Evolutionary conservation across 305 asterid genomes (phyloP).

Genomic region (Withania somnifera): DNA sequence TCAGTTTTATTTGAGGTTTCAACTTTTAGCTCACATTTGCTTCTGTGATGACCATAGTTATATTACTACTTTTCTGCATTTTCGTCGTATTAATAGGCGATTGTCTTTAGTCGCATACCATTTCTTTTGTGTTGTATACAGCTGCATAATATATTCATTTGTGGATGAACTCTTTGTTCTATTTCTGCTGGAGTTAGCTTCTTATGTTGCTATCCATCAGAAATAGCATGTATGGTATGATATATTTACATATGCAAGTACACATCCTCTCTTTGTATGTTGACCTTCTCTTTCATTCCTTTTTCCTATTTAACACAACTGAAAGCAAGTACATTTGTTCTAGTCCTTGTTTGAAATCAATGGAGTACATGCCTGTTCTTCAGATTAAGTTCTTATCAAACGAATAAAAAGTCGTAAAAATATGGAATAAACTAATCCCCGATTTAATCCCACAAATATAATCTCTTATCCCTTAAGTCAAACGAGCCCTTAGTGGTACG

Average conservation of each 20-base stretch:
- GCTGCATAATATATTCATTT: background rate
- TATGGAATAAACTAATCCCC: background rate
- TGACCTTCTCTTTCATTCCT: background rate
- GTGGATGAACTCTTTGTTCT: background rate
- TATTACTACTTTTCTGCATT: background rate
- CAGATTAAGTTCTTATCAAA: too few relatives aligned
- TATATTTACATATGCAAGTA: background rate
- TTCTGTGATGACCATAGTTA: constrained; percentile 7
- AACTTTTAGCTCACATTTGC: constrained; percentile 8
- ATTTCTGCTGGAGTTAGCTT: background rate
- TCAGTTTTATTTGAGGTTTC: background rate
- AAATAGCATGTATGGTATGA: background rate
- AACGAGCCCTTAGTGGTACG: too few relatives aligned
- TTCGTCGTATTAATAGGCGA: too few relatives aligned
- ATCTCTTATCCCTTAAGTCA: background rate
- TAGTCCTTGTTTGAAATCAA: background rate
- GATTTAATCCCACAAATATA: background rate
- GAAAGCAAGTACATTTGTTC: background rate
- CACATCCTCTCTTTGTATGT: background rate
- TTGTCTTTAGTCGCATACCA: too few relatives aligned
- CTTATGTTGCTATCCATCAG: background rate
- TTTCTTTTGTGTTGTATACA: background rate
- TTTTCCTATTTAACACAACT: background rate
- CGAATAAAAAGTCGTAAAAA: background rate
- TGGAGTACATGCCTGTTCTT: too few relatives aligned